Conservation (phyloP, 2,329 filamentous ascomycete genomes). For the Aspergillus novofumigatus region DNA sequence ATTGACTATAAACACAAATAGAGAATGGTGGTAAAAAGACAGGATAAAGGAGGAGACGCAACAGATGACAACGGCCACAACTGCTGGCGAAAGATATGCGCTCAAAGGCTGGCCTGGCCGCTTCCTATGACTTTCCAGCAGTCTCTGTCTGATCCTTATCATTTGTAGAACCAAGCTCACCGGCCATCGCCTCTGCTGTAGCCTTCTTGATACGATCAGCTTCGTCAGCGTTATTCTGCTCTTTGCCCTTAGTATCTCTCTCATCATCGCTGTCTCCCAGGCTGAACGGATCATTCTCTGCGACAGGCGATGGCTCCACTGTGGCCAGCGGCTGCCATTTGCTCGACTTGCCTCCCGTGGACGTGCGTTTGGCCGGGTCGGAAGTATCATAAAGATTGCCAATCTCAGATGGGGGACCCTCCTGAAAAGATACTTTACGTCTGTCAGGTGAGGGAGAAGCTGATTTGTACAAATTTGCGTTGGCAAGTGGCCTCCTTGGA, state of each 20-base stretch:
- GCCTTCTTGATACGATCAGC: constrained; percentile 63
- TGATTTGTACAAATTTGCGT: constrained; percentile 76
- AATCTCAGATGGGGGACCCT: constrained; percentile 73
- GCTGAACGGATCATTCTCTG: constrained; percentile 93
- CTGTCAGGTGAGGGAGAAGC: constrained; percentile 52
- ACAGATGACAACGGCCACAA: background rate
- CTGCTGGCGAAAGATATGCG: background rate
- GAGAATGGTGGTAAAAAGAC: constrained; percentile 1
- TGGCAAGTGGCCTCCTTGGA: constrained; percentile 62
- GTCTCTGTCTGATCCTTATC: constrained; percentile 22
- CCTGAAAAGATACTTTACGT: constrained; percentile 56
- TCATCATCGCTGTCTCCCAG: constrained; percentile 95
- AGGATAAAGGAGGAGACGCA: background rate
- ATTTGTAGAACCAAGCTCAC: constrained; percentile 31
- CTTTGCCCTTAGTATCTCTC: constrained; percentile 68
- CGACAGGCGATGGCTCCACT: constrained; percentile 77
- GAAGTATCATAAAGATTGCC: constrained; percentile 66
- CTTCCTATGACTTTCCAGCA: constrained; percentile 22
- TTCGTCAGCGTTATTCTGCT: constrained; percentile 48
- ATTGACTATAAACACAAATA: constrained; percentile 8
- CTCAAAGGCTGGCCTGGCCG: background rate
- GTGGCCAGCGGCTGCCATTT: constrained; percentile 96
- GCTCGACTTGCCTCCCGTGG: constrained; percentile 63
- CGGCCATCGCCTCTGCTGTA: constrained; percentile 48
- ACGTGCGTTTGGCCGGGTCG: constrained; percentile 51